Conservation (phyloP, 225 moss, liverwort and hornwort genomes). For the Antitrichia curtipendula region DNA sequence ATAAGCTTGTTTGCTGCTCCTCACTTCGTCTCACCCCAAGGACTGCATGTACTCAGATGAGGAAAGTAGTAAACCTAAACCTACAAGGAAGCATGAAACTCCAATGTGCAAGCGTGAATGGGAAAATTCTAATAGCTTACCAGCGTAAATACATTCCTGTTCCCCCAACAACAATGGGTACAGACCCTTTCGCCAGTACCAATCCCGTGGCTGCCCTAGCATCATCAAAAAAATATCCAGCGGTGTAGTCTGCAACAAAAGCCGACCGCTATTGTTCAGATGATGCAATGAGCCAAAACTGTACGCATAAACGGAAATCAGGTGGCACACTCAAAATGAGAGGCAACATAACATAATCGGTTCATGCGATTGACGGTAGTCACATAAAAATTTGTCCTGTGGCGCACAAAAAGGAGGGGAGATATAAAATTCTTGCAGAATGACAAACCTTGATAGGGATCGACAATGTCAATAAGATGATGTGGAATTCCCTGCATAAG, state of each 20-base stretch:
- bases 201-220: slow-evolving; percentile 70
- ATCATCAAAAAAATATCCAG: slow-evolving; percentile 74
- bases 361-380: not conserved
- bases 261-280: not conserved
- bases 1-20: not conserved
- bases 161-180: slow-evolving; percentile 86
- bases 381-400: not conserved
- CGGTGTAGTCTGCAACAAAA: slow-evolving; percentile 69
- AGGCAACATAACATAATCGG: not conserved
- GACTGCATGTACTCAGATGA: not conserved
- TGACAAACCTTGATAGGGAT: slow-evolving; percentile 50
- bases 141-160: slow-evolving; percentile 90
- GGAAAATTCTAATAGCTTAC: slow-evolving; percentile 13
- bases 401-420: not conserved
- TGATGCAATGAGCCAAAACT: not conserved
- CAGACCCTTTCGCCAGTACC: slow-evolving; percentile 61
- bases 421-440: not conserved
- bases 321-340: not conserved
- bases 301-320: not conserved
- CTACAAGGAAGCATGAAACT: not conserved
- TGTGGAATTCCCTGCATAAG: slow-evolving; percentile 55
- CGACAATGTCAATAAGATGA: slow-evolving; percentile 70
- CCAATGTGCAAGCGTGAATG: not conserved
- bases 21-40: not conserved
- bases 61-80: not conserved